A percentile compares a stretch with the other conserved stretches of the same genome.
Evolutionary conservation across 1,139 yeast species (phyloP).

Genomic region (Nakaseomyces bracarensis): DNA sequence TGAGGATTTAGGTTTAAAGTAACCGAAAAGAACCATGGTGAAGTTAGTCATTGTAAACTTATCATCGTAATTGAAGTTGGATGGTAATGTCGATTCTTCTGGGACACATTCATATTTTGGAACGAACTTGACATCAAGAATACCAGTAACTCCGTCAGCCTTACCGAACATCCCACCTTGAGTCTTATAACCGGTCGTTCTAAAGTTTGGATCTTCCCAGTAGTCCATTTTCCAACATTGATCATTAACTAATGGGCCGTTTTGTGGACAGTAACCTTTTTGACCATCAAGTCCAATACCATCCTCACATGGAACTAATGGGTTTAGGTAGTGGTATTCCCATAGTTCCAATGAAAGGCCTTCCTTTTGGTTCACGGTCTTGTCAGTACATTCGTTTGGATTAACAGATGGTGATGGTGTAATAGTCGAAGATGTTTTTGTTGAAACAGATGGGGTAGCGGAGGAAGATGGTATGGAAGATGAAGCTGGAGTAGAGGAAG

Average conservation of each 20-base stretch:
- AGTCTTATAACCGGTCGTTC: neutral
- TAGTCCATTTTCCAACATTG: constrained; percentile 1
- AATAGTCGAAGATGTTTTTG: too few relatives aligned
- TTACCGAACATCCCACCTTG: neutral
- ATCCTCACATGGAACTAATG: constrained; percentile 1
- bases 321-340: constrained; percentile 1
- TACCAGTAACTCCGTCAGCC: neutral
- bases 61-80: neutral
- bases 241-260: neutral
- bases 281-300: constrained; percentile 1
- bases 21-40: neutral
- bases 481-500: neutral
- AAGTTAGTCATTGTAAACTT: neutral
- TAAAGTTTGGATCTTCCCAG: neutral
- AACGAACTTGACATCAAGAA: neutral
- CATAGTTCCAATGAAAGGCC: neutral
- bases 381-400: neutral
- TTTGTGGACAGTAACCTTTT: constrained; percentile 1
- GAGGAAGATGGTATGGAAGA: neutral
- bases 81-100: neutral
- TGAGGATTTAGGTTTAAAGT: neutral
- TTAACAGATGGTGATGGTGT: neutral
- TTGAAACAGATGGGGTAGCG: neutral
- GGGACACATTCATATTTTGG: constrained; percentile 3
- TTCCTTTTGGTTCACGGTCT: neutral